phyloP scores from a whole-genome alignment of 2,329 filamentous ascomycete genomes.

The Chrysoporthe puriensis region DNA sequence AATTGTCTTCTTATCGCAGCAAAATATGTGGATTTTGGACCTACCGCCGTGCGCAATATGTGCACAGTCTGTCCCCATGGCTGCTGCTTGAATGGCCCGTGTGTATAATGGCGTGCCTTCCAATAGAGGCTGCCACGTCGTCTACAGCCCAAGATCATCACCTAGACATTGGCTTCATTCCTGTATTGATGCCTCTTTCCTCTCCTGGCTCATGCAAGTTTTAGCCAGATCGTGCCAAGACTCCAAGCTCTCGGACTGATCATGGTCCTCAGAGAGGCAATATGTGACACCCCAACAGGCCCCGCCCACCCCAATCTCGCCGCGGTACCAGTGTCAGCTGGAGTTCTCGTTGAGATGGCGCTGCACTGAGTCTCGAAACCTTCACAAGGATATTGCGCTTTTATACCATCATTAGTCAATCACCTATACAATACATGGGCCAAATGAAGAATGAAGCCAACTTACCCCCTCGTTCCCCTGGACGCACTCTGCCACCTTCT shows the following conservation, averaged over 20 bases:
- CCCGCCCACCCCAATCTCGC: constrained; percentile 83
- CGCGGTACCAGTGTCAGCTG: constrained; percentile 73
- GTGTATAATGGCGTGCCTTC: not conserved
- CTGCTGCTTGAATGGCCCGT: not conserved
- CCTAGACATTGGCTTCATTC: not conserved
- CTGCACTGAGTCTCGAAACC: constrained; percentile 52
- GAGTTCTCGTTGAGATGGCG: constrained; percentile 55
- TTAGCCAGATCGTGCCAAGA: too few relatives aligned
- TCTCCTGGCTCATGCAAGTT: not conserved
- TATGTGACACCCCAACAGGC: constrained; percentile 85
- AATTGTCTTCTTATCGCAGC: not conserved
- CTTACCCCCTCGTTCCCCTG: constrained; percentile 75
- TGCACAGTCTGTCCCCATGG: not conserved
- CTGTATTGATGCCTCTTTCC: not conserved
- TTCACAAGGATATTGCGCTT: constrained; percentile 67
- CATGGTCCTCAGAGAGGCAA: constrained; percentile 64
- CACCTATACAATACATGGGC: too few relatives aligned
- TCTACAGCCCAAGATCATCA: not conserved
- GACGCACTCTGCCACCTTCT: constrained; percentile 86
- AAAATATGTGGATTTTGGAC: not conserved
- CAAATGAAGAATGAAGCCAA: constrained; percentile 49
- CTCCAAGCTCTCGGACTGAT: too few relatives aligned
- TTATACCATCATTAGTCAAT: constrained; percentile 45
- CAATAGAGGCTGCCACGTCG: too few relatives aligned
- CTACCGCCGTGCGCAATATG: not conserved